These are phyloP conservation scores for Euryodendron excelsum DNA, from an alignment of 148 eudicot genomes.

Conservation along the genomic window DNA sequence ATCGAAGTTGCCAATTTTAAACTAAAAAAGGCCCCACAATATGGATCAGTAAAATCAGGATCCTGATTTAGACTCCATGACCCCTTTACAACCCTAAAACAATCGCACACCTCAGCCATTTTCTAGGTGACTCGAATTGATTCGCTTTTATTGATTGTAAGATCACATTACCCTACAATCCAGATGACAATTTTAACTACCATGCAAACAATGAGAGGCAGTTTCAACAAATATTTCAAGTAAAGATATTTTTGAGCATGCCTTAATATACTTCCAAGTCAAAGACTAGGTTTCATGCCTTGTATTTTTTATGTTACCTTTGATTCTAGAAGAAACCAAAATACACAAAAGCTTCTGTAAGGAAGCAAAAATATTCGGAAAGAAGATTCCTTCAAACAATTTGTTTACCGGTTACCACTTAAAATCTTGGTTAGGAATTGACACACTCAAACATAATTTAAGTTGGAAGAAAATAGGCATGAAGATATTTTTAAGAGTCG, in stretches of 20 bases:
- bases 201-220: not conserved
- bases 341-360: not conserved
- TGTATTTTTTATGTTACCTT: not conserved
- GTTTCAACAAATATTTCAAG: not conserved
- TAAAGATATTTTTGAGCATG: not conserved
- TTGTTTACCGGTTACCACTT: not conserved
- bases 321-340: not conserved
- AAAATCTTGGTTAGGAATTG: not conserved
- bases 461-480: not conserved
- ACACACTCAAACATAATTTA: not conserved
- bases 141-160: not conserved
- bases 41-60: slow-evolving; percentile 2
- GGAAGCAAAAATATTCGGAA: not conserved
- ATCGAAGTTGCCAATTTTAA: not conserved
- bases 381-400: not conserved
- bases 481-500: not conserved
- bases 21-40: slow-evolving; percentile 2
- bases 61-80: not conserved
- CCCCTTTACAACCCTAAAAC: not conserved
- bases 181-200: not conserved
- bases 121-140: not conserved
- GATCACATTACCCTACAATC: not conserved
- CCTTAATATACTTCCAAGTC: not conserved
- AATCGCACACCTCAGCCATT: not conserved
- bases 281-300: not conserved